A percentile compares a stretch with the other conserved stretches of the same genome.
Conservation (phyloP, 352 stramenopile species). For the Hyaloperonospora brassicae region DNA sequence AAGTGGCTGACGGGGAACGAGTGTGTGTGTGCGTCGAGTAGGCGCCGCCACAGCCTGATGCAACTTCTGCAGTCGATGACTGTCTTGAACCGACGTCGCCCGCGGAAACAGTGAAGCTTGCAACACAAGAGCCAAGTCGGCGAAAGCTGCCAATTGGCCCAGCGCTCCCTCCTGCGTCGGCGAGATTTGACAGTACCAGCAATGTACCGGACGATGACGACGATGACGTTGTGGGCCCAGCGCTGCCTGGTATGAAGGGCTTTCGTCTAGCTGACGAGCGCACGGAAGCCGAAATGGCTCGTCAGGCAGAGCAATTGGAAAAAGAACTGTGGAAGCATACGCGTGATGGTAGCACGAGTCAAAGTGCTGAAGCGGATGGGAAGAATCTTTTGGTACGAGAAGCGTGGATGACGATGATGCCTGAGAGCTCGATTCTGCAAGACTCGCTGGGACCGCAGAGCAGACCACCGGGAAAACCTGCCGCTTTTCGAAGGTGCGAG, state of each 20-base stretch:
- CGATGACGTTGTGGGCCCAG: slow-evolving; percentile 55
- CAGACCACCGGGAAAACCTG: slow-evolving; percentile 43
- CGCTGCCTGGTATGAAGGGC: slow-evolving; percentile 68
- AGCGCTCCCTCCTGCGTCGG: slow-evolving; percentile 28
- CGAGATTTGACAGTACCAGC: neutral
- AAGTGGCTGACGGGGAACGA: neutral
- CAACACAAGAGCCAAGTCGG: slow-evolving; percentile 6
- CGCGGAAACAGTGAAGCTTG: slow-evolving; percentile 1
- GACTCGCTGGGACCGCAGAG: slow-evolving; percentile 59
- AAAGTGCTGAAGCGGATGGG: slow-evolving; percentile 8
- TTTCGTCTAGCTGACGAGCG: slow-evolving; percentile 61
- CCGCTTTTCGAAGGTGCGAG: slow-evolving; percentile 43
- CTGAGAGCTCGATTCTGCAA: slow-evolving; percentile 61
- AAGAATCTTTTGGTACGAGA: slow-evolving; percentile 33
- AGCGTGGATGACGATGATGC: slow-evolving; percentile 85
- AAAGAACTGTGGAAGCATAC: slow-evolving; percentile 56
- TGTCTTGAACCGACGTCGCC: neutral
- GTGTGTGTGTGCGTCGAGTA: neutral
- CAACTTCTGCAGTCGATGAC: neutral
- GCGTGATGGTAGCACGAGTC: slow-evolving; percentile 11
- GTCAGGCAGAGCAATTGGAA: slow-evolving; percentile 43
- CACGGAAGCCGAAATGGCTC: slow-evolving; percentile 67
- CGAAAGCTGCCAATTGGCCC: slow-evolving; percentile 47
- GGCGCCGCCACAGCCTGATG: neutral
- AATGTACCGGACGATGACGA: slow-evolving; percentile 25